Base-by-base conservation (phyloP, 2,329 filamentous ascomycete species). In the Aureobasidium leucospermi region DNA sequence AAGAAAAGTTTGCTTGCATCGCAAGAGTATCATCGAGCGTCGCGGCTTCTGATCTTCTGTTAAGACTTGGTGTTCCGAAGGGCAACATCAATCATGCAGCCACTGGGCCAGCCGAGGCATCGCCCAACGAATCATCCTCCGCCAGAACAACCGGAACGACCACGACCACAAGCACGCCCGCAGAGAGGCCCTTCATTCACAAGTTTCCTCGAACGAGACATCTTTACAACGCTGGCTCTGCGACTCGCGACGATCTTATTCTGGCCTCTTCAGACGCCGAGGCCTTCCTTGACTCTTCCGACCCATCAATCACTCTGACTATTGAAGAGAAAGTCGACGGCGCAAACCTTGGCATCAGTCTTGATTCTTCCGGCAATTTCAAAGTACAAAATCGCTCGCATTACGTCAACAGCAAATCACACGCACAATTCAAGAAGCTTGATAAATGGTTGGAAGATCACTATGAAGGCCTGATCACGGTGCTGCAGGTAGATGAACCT, bases 311-410 rank as follows among this genome's bases (percentile, higher is more conserved):
- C 7, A 42, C 45, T 10, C 28, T 55, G 3, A 47, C 28, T 4
- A 36, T 61, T 4, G 61, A 63, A 48, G 61, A 63, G 10, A 63
- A 63, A 38, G 47, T 63, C 2, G 61, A 63, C 23, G 61, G 61
- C n/a, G 61, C 61, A 11, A 63, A 63, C 36, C 41, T 63, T 6
- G 61, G 61, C 39, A 47, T 63, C 48, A 47, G 48, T 46, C 13
- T 59, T 4, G 46, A 58, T 38, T 16, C 48, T 2, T 43, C 39
- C 6, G 58, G 49, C 13, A 36, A 13, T 0, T 48, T 63, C n/a
- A 34, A 29, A 29, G 53, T 60, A 9, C 61, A 63, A 13, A 63
- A 60, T 31, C 38, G 61, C 5, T 58, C 45, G 8, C 61, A 60
- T 31, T 59, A 58, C 19, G 36, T 63, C 11, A 49, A 41, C 29